These are phyloP conservation scores for Alnus rubra DNA, from an alignment of 306 rosid genomes.

Conservation along the genomic window DNA sequence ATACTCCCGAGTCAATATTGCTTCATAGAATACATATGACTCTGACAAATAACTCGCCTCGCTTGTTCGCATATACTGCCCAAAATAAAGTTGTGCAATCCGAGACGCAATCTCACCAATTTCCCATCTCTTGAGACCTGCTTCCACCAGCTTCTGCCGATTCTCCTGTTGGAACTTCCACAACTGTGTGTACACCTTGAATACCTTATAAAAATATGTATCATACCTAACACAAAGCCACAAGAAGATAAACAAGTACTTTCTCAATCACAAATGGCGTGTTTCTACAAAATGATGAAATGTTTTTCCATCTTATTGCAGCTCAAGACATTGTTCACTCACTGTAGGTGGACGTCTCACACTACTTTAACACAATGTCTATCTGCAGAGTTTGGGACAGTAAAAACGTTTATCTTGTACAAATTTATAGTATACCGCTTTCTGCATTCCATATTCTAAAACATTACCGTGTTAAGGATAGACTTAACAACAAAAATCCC, in stretches of 20 bases:
- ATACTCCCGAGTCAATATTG: conserved; percentile 83
- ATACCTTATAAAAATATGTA: conserved; percentile 82
- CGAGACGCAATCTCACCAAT: conserved; percentile 96
- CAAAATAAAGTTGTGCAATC: conserved; percentile 86
- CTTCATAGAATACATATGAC: conserved; percentile 84
- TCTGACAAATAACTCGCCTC: conserved; percentile 81
- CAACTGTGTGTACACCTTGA: conserved; percentile 86
- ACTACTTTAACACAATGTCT: background rate
- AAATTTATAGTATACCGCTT: background rate
- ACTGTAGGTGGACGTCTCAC: background rate
- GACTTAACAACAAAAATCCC: background rate
- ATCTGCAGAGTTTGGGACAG: background rate
- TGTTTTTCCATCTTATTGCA: background rate
- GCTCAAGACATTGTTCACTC: background rate
- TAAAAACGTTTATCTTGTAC: background rate
- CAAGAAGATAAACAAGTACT: background rate
- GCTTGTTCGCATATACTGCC: conserved; percentile 90
- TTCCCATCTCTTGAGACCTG: conserved; percentile 83
- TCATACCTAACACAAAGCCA: conserved; percentile 59
- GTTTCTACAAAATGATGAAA: background rate
- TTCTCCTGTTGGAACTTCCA: conserved; percentile 97
- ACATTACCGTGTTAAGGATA: background rate
- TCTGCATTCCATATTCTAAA: background rate
- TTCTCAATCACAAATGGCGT: background rate
- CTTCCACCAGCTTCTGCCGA: conserved; percentile 82